These are phyloP conservation scores for Corymbia citriodora DNA, from an alignment of 441 rosid species.

Conservation along the genomic window DNA sequence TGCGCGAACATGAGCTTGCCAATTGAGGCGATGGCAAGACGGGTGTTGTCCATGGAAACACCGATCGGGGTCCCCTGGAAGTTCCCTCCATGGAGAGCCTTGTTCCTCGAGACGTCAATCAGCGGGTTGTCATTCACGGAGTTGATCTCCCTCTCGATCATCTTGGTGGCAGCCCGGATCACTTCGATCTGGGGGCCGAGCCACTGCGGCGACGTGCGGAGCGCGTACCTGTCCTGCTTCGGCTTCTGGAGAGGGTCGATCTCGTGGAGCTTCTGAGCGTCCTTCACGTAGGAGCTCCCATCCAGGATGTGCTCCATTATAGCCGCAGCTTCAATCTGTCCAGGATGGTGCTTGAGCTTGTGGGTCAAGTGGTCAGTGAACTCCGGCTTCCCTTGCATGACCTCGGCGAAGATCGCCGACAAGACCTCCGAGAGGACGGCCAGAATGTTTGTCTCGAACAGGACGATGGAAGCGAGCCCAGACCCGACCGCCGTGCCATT, in stretches of 20 bases:
- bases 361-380: conserved; percentile 53
- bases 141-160: conserved; percentile 46
- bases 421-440: conserved; percentile 30
- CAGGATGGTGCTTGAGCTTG: conserved; percentile 51
- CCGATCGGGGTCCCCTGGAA: conserved; percentile 59
- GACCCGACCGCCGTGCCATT: conserved; percentile 54
- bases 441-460: conserved; percentile 29
- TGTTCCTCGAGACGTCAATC: conserved; percentile 49
- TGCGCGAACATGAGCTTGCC: conserved; percentile 54
- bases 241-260: conserved; percentile 49
- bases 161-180: conserved; percentile 35
- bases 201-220: conserved; percentile 50
- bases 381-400: conserved; percentile 50
- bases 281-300: conserved; percentile 39
- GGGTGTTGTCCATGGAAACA: conserved; percentile 55
- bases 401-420: conserved; percentile 42
- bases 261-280: conserved; percentile 33
- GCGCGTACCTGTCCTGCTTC: conserved; percentile 49
- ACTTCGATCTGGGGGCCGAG: conserved; percentile 49
- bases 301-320: conserved; percentile 47
- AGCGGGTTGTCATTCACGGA: conserved; percentile 54
- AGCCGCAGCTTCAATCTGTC: conserved; percentile 55
- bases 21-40: conserved; percentile 41
- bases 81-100: conserved; percentile 47
- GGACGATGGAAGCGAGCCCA: conserved; percentile 39